Evolutionary conservation across 768 basidiomycete genomes (phyloP).

Genomic region (Agrocybe pediades): DNA sequence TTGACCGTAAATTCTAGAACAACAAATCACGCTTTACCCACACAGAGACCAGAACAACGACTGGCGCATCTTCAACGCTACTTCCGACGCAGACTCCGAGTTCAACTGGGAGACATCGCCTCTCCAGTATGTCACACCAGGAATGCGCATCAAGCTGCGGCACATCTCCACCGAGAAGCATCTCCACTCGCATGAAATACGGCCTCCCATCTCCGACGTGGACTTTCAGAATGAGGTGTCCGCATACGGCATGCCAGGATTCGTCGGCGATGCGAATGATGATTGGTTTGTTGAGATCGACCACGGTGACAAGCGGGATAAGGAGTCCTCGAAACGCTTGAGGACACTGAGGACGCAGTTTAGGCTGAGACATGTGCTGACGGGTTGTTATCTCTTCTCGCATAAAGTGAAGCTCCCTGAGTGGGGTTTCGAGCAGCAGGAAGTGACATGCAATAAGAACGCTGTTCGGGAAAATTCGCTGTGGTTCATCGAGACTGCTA

Average conservation of each 20-base stretch:
- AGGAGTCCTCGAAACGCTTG: conserved; percentile 67
- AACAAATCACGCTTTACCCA: conserved; percentile 99
- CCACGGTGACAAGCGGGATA: conserved; percentile 62
- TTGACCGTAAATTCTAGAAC: conserved; percentile 56
- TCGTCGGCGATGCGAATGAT: conserved; percentile 88
- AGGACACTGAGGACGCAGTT: conserved; percentile 83
- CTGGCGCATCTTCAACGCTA: conserved; percentile 85
- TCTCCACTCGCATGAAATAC: conserved; percentile 93
- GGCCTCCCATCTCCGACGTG: conserved; percentile 94
- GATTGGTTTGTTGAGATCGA: conserved; percentile 92
- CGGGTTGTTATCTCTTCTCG: conserved; percentile 95
- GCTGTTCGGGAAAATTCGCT: conserved; percentile 86
- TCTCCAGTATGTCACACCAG: conserved; percentile 63
- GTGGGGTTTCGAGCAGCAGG: conserved; percentile 98
- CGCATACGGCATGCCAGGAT: conserved; percentile 87
- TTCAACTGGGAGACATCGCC: conserved; percentile 52
- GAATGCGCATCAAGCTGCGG: conserved; percentile 75
- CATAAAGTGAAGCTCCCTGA: conserved; percentile 98
- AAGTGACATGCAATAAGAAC: conserved; percentile 99
- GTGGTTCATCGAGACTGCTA: conserved; percentile 92
- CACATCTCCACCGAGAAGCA: conserved; percentile 82
- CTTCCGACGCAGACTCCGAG: conserved; percentile 38
- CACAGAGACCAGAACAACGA: conserved; percentile 97
- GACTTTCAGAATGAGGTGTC: conserved; percentile 99
- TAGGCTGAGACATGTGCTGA: conserved; percentile 78